Percentiles rank a stretch among this genome's conserved stretches.
phyloP scores from a whole-genome alignment of 495 filamentous ascomycete genomes.

The Penicillium paradoxum region DNA sequence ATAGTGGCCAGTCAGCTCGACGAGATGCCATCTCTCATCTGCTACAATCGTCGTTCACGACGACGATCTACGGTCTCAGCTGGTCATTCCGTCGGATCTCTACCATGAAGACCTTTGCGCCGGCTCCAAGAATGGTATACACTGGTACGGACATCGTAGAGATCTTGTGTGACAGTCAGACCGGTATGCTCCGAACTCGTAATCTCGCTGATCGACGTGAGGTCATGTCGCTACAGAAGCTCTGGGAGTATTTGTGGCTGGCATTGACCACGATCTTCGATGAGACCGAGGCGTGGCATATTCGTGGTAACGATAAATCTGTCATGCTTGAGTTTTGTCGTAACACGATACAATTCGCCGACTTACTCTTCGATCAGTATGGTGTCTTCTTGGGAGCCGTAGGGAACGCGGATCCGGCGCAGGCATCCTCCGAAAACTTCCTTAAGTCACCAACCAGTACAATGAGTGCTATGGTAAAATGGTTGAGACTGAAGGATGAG shows the following conservation, averaged over 20 bases:
- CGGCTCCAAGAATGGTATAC: conserved; percentile 65
- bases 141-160: conserved; percentile 71
- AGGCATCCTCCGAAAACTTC: conserved; percentile 37
- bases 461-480: conserved; percentile 67
- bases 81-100: conserved; percentile 56
- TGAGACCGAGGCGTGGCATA: conserved; percentile 73
- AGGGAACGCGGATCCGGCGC: conserved; percentile 36
- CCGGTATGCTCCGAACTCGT: conserved; percentile 70
- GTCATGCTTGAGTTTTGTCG: conserved; percentile 87
- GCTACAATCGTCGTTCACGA: conserved; percentile 57
- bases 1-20: conserved; percentile 64
- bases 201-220: conserved; percentile 55
- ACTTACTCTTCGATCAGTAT: conserved; percentile 78
- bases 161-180: conserved; percentile 73
- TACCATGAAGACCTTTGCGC: conserved; percentile 56
- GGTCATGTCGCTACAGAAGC: conserved; percentile 56
- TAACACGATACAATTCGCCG: conserved; percentile 88
- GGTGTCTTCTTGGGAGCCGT: conserved; percentile 69
- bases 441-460: conserved; percentile 57
- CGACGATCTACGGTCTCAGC: conserved; percentile 55
- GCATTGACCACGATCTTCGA: conserved; percentile 74
- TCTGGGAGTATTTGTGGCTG: conserved; percentile 82
- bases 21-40: conserved; percentile 71
- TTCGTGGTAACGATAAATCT: conserved; percentile 60
- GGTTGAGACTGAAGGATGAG: conserved; percentile 77